These are phyloP conservation scores for Daldinia decipiens DNA, from an alignment of 495 filamentous ascomycete species.

Conservation along the genomic window DNA sequence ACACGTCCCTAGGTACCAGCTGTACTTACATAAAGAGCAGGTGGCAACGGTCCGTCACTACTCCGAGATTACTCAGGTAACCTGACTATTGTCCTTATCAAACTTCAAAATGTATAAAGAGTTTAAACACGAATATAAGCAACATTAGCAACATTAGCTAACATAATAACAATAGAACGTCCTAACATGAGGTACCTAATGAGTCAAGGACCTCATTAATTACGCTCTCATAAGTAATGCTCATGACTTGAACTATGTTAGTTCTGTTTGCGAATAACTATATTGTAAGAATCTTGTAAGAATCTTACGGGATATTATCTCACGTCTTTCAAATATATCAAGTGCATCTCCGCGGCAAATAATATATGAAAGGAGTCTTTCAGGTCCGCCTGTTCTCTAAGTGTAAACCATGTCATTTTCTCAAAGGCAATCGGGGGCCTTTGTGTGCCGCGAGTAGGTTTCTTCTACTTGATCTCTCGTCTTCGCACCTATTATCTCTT, in stretches of 20 bases:
- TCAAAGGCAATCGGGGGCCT: constrained; percentile 31
- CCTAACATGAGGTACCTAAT: background rate
- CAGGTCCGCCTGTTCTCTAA: constrained; percentile 5
- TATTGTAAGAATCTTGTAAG: background rate
- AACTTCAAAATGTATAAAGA: too few species aligned
- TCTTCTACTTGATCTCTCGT: constrained; percentile 15
- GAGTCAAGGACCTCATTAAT: background rate
- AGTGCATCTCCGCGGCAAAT: constrained; percentile 6
- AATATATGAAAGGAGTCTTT: constrained; percentile 22
- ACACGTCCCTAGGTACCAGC: constrained; percentile 7
- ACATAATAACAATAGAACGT: too few species aligned
- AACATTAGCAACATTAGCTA: too few species aligned
- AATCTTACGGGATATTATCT: background rate
- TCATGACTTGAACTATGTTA: background rate
- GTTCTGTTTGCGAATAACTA: background rate
- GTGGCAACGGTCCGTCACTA: constrained; percentile 15
- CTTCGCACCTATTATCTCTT: background rate
- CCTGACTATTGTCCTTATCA: too few species aligned
- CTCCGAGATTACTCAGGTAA: background rate
- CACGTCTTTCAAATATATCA: constrained; percentile 13
- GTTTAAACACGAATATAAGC: too few species aligned
- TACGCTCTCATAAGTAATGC: background rate
- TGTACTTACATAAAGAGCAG: background rate
- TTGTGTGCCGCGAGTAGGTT: constrained; percentile 22
- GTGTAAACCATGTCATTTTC: constrained; percentile 22